phyloP scores from a whole-genome alignment of 2,329 filamentous ascomycete genomes.

The Didymella sp. region DNA sequence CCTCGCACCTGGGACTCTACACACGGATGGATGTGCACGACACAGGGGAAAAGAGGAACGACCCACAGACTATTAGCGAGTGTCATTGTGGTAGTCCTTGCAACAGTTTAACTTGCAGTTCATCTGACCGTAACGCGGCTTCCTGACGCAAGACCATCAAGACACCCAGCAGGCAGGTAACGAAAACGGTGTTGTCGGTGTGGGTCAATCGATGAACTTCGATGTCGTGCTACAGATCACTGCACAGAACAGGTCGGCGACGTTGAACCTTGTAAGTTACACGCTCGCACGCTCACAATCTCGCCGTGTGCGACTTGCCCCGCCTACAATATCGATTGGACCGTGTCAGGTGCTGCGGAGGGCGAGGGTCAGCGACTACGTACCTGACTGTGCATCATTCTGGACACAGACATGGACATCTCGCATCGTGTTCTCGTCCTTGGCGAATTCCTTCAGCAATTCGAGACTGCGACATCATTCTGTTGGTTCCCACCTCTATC shows the following conservation, averaged over 20 bases:
- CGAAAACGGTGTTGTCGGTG: slow-evolving; percentile 30
- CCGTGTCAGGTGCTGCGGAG: slow-evolving; percentile 16
- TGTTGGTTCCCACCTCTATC: background rate
- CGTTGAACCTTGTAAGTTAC: slow-evolving; percentile 28
- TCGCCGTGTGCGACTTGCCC: slow-evolving; percentile 23
- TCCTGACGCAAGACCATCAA: slow-evolving; percentile 5
- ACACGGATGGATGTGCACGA: slow-evolving; percentile 33
- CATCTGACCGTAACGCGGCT: slow-evolving; percentile 14
- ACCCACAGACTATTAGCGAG: slow-evolving; percentile 25
- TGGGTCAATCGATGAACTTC: slow-evolving; percentile 20
- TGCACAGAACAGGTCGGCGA: slow-evolving; percentile 37
- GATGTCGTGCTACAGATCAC: slow-evolving; percentile 32
- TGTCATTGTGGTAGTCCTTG: slow-evolving; percentile 26
- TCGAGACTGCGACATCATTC: slow-evolving; percentile 2
- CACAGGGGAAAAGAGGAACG: slow-evolving; percentile 21
- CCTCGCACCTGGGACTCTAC: slow-evolving; percentile 16
- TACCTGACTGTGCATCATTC: slow-evolving; percentile 11
- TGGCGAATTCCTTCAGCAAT: slow-evolving; percentile 3
- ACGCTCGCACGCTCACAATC: slow-evolving; percentile 24
- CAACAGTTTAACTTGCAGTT: slow-evolving; percentile 19
- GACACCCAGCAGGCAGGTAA: slow-evolving; percentile 35
- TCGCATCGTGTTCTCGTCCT: slow-evolving; percentile 7
- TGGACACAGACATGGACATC: slow-evolving; percentile 5
- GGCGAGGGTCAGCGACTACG: slow-evolving; percentile 32
- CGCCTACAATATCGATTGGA: slow-evolving; percentile 24